These are phyloP conservation scores for Simplicillium sp. DNA, from an alignment of 2,329 filamentous ascomycete genomes.

Conservation along the genomic window DNA sequence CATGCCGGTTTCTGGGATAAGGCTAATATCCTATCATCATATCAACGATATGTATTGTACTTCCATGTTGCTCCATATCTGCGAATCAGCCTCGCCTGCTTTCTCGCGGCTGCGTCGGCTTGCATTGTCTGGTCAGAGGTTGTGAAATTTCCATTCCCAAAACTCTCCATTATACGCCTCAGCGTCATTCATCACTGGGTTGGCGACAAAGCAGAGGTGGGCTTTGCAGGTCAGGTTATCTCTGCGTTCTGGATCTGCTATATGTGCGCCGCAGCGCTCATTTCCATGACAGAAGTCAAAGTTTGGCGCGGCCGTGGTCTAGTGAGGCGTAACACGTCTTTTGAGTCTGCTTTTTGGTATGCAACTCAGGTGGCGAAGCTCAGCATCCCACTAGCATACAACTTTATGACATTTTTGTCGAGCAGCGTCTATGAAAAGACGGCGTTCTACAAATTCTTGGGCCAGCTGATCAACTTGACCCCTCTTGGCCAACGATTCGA, in stretches of 20 bases:
- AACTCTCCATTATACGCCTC: slow-evolving; percentile 59
- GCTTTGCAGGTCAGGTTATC: slow-evolving; percentile 77
- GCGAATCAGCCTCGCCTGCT: slow-evolving; percentile 52
- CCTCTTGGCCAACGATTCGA: slow-evolving; percentile 77
- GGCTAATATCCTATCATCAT: slow-evolving; percentile 62
- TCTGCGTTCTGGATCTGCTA: slow-evolving; percentile 87
- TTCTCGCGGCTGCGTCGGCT: slow-evolving; percentile 66
- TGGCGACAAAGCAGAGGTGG: slow-evolving; percentile 63
- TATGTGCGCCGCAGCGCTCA: slow-evolving; percentile 86
- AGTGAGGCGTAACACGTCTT: slow-evolving; percentile 82
- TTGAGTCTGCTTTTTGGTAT: slow-evolving; percentile 94
- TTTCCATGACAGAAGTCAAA: slow-evolving; percentile 82
- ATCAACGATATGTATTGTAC: slow-evolving; percentile 70
- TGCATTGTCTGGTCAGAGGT: slow-evolving; percentile 92
- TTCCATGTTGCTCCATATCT: slow-evolving; percentile 63
- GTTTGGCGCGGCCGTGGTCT: slow-evolving; percentile 96
- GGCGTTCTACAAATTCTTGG: slow-evolving; percentile 81
- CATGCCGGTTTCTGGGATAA: slow-evolving; percentile 44
- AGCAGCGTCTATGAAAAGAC: slow-evolving; percentile 64
- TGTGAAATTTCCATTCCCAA: slow-evolving; percentile 70
- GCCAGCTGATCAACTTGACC: slow-evolving; percentile 73
- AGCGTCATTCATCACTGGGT: slow-evolving; percentile 68
- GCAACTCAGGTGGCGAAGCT: slow-evolving; percentile 85
- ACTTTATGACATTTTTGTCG: slow-evolving; percentile 87
- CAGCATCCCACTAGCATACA: slow-evolving; percentile 88